phyloP scores from a whole-genome alignment of 495 filamentous ascomycete genomes.

The Hypoxylon trugodes region DNA sequence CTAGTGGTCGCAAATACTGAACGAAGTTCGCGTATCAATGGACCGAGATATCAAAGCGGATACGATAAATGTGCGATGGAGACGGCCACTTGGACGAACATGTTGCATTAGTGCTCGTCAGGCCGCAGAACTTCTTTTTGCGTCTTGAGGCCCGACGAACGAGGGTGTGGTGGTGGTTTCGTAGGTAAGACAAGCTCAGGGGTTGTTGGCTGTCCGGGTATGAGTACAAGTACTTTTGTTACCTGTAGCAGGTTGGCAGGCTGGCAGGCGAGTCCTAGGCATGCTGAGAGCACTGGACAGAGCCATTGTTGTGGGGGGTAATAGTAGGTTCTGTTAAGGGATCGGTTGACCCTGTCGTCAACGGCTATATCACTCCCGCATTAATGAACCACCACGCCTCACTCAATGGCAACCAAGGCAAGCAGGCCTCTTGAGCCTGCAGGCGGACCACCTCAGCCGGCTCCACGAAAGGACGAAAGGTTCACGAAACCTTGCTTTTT shows the following conservation, averaged over 20 bases:
- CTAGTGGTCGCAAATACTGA: neutral
- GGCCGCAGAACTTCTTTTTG: conserved; percentile 10
- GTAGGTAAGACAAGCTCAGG: conserved; percentile 25
- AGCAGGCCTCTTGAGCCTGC: conserved; percentile 16
- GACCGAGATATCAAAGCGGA: conserved; percentile 3
- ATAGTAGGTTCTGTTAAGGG: conserved; percentile 31
- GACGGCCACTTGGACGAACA: conserved; percentile 1
- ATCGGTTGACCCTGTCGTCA: conserved; percentile 36
- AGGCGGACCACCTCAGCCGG: conserved; percentile 31
- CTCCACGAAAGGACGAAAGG: conserved; percentile 33
- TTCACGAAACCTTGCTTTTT: conserved; percentile 17
- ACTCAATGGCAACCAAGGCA: conserved; percentile 13
- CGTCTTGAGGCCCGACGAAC: conserved; percentile 28
- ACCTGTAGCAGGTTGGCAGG: too few species aligned
- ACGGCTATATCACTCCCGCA: conserved; percentile 41
- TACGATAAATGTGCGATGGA: neutral
- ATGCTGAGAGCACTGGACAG: neutral
- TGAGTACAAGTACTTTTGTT: conserved; percentile 14
- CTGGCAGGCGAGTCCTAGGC: conserved; percentile 13
- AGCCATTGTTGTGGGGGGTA: conserved; percentile 20
- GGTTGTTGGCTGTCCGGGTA: conserved; percentile 2
- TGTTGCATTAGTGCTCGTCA: conserved; percentile 20
- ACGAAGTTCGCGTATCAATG: conserved; percentile 10
- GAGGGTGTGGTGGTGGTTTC: conserved; percentile 27
- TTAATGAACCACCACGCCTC: conserved; percentile 40